Evolutionary conservation across 73 alveolate species (phyloP), one percentile per base, ranked within the genome.

Genomic region (Paramecium pentaurelia): DNA sequence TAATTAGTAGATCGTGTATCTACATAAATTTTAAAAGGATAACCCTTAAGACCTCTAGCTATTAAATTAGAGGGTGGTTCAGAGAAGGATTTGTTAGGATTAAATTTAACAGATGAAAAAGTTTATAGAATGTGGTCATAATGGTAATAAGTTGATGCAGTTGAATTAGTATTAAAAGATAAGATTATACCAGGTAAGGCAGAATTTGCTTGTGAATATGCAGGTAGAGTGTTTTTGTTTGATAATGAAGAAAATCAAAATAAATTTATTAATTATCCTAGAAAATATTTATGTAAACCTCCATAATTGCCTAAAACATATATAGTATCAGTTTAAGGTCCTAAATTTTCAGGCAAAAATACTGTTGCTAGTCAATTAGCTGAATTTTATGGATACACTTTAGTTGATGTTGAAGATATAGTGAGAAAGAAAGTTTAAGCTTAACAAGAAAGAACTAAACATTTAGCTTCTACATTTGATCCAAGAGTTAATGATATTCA

Each of bases 101-200:
- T 95, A 44, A 99, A 98, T 75, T 60, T 87, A 30, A 97, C 97
- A 64, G 99, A 97, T 77, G 98, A 97, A 40, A 95, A 96, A 32
- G 88, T 98, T 28, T 96, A 98, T 40, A 94, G 99, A 77, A 93
- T 95, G 86, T 98, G 99, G 99, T 95, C 98, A 77, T 93, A 94
- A 58, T 98, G 99, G 99, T 93, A 95, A 49, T 96, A 98, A 92
- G 95, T 95, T n/a, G 99, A 98, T 85, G 99, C 99, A 86, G 99
- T 98, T 9, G 99, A 88, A 47, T 71, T 99, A 27, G 86, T 96
- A 70, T 94, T 93, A 84, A 95, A 98, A 84, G 99, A 98, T 59
- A 95, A 95, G 93, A 97, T 98, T 58, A 93, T 96, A 34, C 92
- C 95, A 14, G 99, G 99, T 9, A 86, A 84, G 8, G 95, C 99